A percentile compares a stretch with the other conserved stretches of the same genome.
Conservation (phyloP, 768 basidiomycete genomes). For the Harrya chromipes region DNA sequence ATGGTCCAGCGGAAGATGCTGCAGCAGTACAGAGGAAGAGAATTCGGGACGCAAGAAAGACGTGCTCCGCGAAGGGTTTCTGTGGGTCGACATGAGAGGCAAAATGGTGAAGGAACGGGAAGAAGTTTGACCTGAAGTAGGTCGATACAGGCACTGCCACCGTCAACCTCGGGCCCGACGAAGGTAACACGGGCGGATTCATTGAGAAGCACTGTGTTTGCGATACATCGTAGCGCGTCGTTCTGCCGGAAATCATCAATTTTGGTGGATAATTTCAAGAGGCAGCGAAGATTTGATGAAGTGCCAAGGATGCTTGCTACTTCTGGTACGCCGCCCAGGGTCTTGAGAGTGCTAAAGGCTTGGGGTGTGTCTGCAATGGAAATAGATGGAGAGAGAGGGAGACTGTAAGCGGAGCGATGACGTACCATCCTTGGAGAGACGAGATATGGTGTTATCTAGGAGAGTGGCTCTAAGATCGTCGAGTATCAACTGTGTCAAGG, state of each 20-base stretch:
- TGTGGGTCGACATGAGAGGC: conserved; percentile 26
- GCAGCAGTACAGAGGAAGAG: conserved; percentile 71
- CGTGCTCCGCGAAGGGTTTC: conserved; percentile 64
- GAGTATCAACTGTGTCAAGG: conserved; percentile 57
- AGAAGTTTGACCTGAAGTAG: conserved; percentile 51
- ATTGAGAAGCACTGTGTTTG: conserved; percentile 74
- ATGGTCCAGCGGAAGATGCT: conserved; percentile 39
- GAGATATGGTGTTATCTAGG: conserved; percentile 40
- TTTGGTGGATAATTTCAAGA: conserved; percentile 48
- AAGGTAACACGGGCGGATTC: conserved; percentile 59
- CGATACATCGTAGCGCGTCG: conserved; percentile 73
- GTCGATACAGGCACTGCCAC: conserved; percentile 53
- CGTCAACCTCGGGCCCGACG: conserved; percentile 55
- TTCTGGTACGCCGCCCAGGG: conserved; percentile 64
- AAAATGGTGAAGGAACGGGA: conserved; percentile 12
- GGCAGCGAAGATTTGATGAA: conserved; percentile 50
- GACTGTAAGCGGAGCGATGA: conserved; percentile 2
- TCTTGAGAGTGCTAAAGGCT: conserved; percentile 71
- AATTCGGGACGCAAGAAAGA: conserved; percentile 74
- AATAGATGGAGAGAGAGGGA: background rate
- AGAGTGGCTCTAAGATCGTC: conserved; percentile 49
- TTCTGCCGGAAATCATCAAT: conserved; percentile 58
- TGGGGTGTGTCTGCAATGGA: conserved; percentile 53
- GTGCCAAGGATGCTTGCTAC: conserved; percentile 63
- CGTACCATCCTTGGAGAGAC: conserved; percentile 56